Base-by-base conservation (phyloP, 2,329 filamentous ascomycete genomes). In the Stemphylium beticola region DNA sequence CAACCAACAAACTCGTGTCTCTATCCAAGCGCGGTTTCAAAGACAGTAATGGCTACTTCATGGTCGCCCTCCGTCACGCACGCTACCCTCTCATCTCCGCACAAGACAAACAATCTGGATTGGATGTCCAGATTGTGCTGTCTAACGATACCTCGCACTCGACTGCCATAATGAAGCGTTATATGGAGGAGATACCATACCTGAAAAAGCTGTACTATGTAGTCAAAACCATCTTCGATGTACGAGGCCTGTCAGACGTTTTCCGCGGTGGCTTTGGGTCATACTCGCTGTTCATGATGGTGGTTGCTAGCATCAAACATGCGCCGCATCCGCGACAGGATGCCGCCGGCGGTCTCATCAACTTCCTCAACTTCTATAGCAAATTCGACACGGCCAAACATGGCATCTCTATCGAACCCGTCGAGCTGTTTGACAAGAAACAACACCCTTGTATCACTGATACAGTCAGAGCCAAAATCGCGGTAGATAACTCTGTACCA, bases 261-360 rank as follows among this genome's bases (percentile, higher is more conserved):
- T 77, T 73, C 49, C 64, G 69, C 3, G 79, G 79, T n/a, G 82
- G 83, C 1, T 69, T 87, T 31, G 79, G 79, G 14, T 80, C 83
- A 0, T 85, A 87, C 63, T 75, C 79, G 11, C 72, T 85, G 9
- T 78, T 85, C 63, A 82, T 85, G 74, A 82, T 87, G 76, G 69
- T 87, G 15, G 80, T 83, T 12, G 82, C 83, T 4, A 79, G 81
- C 24, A 69, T 86, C 24, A 81, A 80, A 57, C 74, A 80, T 57
- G 72, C 71, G 29, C 73, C 76, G 26, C 64, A 52, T 63, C 41
- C 75, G 65, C 46, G 57, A 58, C 37, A 26, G 54, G 66, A 75
- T 46, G 64, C 78, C 2, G 81, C 71, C 15, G 64, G 73, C 4
- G 78, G 79, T 18, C 74, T 87, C 3, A 63, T 82, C 2, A 69